Evolutionary conservation across 1,139 yeast genomes (phyloP).

Genomic region (Suhomyces chickasaworum): DNA sequence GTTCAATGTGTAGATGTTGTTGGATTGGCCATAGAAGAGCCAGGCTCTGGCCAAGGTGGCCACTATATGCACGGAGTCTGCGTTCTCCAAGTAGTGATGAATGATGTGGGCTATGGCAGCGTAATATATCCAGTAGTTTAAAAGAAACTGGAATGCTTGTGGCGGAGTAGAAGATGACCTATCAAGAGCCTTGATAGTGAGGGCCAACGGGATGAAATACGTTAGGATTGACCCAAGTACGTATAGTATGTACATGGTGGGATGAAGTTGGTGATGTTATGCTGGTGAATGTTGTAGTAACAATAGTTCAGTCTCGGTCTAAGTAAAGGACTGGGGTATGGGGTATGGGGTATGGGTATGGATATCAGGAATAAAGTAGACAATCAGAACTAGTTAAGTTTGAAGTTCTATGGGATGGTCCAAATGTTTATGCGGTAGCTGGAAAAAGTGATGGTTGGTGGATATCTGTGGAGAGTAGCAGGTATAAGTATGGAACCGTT

Average conservation of each 20-base stretch:
- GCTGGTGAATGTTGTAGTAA: neutral
- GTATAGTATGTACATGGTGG: conserved; percentile 7
- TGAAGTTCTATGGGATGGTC: too few species aligned
- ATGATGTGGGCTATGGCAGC: conserved; percentile 15
- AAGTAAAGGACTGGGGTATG: too few species aligned
- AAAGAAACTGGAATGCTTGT: conserved; percentile 16
- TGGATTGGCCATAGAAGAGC: conserved; percentile 19
- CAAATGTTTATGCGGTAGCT: too few species aligned
- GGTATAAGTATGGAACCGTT: neutral
- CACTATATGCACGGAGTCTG: conserved; percentile 8
- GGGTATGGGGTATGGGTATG: too few species aligned
- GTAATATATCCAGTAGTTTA: conserved; percentile 22
- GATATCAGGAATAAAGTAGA: too few species aligned
- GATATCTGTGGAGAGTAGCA: too few species aligned
- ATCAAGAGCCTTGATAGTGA: conserved; percentile 18
- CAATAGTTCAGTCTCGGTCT: too few species aligned
- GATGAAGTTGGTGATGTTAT: neutral
- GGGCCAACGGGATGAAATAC: conserved; percentile 17
- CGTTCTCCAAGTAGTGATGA: conserved; percentile 10
- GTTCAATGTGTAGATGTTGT: conserved; percentile 16
- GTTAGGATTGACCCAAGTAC: conserved; percentile 13
- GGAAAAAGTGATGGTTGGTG: too few species aligned
- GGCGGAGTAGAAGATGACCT: conserved; percentile 8
- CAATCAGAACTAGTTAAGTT: too few species aligned
- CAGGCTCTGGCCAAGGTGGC: conserved; percentile 14